These are phyloP conservation scores for Vararia minispora DNA, from an alignment of 768 basidiomycete species.

Conservation along the genomic window DNA sequence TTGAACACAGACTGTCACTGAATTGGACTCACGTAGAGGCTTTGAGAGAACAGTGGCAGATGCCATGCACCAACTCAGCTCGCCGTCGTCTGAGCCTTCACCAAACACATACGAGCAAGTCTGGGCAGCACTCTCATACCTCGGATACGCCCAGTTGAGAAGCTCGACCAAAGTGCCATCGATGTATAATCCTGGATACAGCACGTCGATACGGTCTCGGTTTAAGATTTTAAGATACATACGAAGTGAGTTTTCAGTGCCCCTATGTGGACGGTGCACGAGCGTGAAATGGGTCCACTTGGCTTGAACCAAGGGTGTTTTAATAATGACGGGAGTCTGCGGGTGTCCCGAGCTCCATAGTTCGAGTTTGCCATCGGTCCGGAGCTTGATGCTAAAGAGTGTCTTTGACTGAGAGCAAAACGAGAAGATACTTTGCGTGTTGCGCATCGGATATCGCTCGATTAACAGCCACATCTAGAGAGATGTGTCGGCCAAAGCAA, in stretches of 20 bases:
- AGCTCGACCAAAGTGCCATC: slow-evolving; percentile 62
- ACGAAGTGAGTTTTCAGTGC: slow-evolving; percentile 57
- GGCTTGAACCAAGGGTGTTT: slow-evolving; percentile 35
- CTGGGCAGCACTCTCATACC: slow-evolving; percentile 26
- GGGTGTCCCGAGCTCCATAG: slow-evolving; percentile 29
- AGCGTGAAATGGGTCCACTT: slow-evolving; percentile 69
- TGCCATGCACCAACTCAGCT: slow-evolving; percentile 57
- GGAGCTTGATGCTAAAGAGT: slow-evolving; percentile 35
- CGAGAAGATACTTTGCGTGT: slow-evolving; percentile 25
- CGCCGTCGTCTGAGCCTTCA: slow-evolving; percentile 30
- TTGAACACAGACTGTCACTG: too few species aligned
- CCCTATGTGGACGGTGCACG: slow-evolving; percentile 50
- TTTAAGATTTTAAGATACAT: slow-evolving; percentile 6
- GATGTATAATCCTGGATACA: slow-evolving; percentile 53
- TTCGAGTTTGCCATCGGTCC: slow-evolving; percentile 46
- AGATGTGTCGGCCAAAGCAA: slow-evolving; percentile 18
- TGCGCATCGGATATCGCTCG: slow-evolving; percentile 27
- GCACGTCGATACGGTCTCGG: neutral
- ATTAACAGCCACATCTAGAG: slow-evolving; percentile 38
- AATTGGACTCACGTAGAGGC: slow-evolving; percentile 47
- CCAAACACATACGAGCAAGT: slow-evolving; percentile 43
- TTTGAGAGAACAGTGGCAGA: slow-evolving; percentile 51
- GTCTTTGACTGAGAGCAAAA: slow-evolving; percentile 21
- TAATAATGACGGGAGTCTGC: slow-evolving; percentile 31
- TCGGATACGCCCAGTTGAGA: slow-evolving; percentile 55